Evolutionary conservation across 306 rosid genomes (phyloP).

Genomic region (Carpinus viminea): DNA sequence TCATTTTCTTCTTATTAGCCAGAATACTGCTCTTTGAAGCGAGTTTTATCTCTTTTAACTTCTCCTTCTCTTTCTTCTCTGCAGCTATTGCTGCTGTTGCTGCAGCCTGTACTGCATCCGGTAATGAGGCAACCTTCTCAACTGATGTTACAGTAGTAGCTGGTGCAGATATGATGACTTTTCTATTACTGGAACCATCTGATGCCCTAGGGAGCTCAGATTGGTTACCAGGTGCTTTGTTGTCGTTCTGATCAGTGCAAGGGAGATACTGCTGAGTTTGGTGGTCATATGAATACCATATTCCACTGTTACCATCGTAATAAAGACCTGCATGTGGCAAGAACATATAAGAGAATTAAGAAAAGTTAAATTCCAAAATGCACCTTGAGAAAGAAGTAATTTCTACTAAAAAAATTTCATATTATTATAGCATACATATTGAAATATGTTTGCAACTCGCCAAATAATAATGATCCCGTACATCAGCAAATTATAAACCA

Average conservation of each 20-base stretch:
- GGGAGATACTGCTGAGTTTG: constrained; percentile 79
- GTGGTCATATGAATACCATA: constrained; percentile 91
- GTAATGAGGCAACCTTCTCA: constrained; percentile 81
- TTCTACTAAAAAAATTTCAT: not conserved
- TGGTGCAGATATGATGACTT: constrained; percentile 88
- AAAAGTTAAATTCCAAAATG: constrained; percentile 3
- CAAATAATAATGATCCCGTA: not conserved
- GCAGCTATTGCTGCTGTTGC: constrained; percentile 94
- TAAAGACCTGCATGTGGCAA: constrained; percentile 69
- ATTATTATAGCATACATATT: not conserved
- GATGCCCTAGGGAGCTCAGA: constrained; percentile 63
- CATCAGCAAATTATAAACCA: not conserved
- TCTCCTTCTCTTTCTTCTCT: constrained; percentile 93
- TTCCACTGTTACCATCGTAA: constrained; percentile 81
- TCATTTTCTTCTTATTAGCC: constrained; percentile 96
- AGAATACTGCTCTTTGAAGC: constrained; percentile 95
- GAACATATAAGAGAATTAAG: constrained; percentile 19
- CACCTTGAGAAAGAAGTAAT: not conserved
- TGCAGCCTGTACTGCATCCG: constrained; percentile 96
- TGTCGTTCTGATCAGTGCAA: constrained; percentile 77
- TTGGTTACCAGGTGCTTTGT: constrained; percentile 51
- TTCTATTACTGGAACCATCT: constrained; percentile 65
- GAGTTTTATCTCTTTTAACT: constrained; percentile 82
- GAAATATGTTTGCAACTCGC: not conserved
- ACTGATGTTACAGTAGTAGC: constrained; percentile 63